Conservation (phyloP, 768 basidiomycete genomes). For the Tricholoma saponaceum region DNA sequence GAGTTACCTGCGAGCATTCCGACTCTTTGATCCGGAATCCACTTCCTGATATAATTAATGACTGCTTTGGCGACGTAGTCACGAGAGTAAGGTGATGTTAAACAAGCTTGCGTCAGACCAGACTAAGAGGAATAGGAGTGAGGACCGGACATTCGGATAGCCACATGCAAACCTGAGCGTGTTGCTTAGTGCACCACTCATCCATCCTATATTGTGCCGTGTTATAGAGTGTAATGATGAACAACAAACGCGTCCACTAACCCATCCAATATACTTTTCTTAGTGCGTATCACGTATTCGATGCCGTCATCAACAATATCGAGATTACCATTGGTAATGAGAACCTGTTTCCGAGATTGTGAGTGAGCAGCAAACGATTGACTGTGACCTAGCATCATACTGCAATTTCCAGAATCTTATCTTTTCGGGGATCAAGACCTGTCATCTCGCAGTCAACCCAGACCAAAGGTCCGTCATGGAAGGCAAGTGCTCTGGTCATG, state of each 20-base stretch:
- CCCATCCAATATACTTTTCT: constrained; percentile 68
- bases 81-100: constrained; percentile 62
- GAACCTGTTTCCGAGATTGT: constrained; percentile 43
- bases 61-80: constrained; percentile 59
- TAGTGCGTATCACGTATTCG: constrained; percentile 68
- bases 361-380: neutral
- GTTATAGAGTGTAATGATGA: neutral
- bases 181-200: constrained; percentile 83
- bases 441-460: constrained; percentile 93
- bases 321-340: constrained; percentile 85
- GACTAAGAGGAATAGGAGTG: constrained; percentile 42
- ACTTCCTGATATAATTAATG: constrained; percentile 75
- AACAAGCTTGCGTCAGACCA: constrained; percentile 77
- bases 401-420: constrained; percentile 79
- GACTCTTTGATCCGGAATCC: constrained; percentile 64
- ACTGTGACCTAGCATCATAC: constrained; percentile 32
- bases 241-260: constrained; percentile 28
- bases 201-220: constrained; percentile 58
- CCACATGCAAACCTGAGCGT: constrained; percentile 53
- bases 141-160: neutral
- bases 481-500: constrained; percentile 32
- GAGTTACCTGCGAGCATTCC: constrained; percentile 86
- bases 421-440: constrained; percentile 60
- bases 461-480: constrained; percentile 62
- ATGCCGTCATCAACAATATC: constrained; percentile 79